Evolutionary conservation across 108 stramenopile species (phyloP).

Genomic region (Pseudonitzschia multiseries): DNA sequence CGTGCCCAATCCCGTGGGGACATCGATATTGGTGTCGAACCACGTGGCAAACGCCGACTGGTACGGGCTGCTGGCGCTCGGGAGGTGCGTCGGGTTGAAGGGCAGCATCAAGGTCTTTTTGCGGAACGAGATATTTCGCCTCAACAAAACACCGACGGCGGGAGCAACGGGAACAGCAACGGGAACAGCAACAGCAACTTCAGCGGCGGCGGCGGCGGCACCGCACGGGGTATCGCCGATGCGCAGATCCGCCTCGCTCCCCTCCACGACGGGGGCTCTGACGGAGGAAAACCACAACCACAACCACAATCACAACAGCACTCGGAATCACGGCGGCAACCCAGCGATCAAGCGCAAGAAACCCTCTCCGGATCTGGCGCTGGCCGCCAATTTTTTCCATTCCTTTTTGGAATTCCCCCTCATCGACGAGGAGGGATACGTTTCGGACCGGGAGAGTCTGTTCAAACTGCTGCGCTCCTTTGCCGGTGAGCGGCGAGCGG

Average conservation of each 20-base stretch:
- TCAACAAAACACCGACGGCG: slow-evolving; percentile 21
- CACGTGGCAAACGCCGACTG: slow-evolving; percentile 71
- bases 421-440: slow-evolving; percentile 56
- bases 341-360: not conserved
- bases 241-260: not conserved
- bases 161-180: not conserved
- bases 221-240: not conserved
- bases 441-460: slow-evolving; percentile 53
- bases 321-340: not conserved
- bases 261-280: not conserved
- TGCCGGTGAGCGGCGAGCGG: slow-evolving; percentile 29
- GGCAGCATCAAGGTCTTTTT: slow-evolving; percentile 75
- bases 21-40: slow-evolving; percentile 66
- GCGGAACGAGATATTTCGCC: slow-evolving; percentile 49
- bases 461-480: slow-evolving; percentile 61
- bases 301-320: not conserved
- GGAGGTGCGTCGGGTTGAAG: slow-evolving; percentile 63
- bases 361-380: slow-evolving; percentile 26
- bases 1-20: slow-evolving; percentile 67
- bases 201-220: not conserved
- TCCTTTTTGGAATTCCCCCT: slow-evolving; percentile 69
- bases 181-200: not conserved
- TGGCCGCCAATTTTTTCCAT: slow-evolving; percentile 44
- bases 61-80: slow-evolving; percentile 73
- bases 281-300: not conserved